Evolutionary conservation across 148 eudicot species (phyloP).

Genomic region (Rhododendron mucronatum): DNA sequence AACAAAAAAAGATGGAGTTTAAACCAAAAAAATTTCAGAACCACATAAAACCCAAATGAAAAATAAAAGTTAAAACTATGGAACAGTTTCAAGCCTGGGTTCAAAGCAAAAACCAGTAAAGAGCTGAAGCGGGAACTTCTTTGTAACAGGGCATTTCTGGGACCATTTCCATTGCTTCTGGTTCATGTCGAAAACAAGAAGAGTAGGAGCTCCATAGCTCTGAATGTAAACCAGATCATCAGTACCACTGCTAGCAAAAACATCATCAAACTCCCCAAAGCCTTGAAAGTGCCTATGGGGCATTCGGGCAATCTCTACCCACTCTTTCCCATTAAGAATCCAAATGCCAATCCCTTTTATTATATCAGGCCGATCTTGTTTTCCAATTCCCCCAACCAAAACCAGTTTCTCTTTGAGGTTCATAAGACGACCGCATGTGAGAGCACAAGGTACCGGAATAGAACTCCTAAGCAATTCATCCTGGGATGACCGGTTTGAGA

Average conservation of each 20-base stretch:
- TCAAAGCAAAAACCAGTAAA: constrained; percentile 95
- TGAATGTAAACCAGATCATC: constrained; percentile 77
- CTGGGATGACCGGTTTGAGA: constrained; percentile 33
- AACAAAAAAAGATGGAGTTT: background rate
- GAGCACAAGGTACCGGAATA: constrained; percentile 66
- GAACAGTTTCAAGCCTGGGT: constrained; percentile 76
- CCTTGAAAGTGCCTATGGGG: constrained; percentile 88
- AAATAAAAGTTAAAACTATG: constrained; percentile 37
- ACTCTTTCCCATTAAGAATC: constrained; percentile 61
- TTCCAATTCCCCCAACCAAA: constrained; percentile 94
- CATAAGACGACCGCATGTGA: constrained; percentile 93
- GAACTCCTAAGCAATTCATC: constrained; percentile 45
- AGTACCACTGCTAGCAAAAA: constrained; percentile 85
- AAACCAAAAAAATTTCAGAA: background rate
- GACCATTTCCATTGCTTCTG: constrained; percentile 84
- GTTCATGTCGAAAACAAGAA: constrained; percentile 70
- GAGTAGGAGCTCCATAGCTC: constrained; percentile 84
- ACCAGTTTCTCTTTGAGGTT: constrained; percentile 76
- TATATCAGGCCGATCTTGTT: constrained; percentile 69
- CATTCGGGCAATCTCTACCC: constrained; percentile 81
- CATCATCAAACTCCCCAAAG: constrained; percentile 93
- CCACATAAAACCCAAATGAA: background rate
- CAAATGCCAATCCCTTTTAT: constrained; percentile 95
- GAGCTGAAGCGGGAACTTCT: constrained; percentile 93
- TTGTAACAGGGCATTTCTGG: constrained; percentile 79